phyloP scores from a whole-genome alignment of 495 filamentous ascomycete species.

The Recurvomyces mirabilis region DNA sequence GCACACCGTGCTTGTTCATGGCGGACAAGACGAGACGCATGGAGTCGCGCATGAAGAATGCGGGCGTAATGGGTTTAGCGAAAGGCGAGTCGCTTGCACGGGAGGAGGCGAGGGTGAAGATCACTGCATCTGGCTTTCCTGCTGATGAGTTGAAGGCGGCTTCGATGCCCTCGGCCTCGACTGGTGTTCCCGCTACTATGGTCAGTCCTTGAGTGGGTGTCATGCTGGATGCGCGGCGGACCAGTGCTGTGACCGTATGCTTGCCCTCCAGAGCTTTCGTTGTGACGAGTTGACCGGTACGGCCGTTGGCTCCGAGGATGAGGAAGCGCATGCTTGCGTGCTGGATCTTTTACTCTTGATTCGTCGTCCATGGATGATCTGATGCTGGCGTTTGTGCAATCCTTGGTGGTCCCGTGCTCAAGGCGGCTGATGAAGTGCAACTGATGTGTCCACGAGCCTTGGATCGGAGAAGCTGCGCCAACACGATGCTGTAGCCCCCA shows the following conservation, averaged over 20 bases:
- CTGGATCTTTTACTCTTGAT: not conserved
- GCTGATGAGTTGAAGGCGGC: slow-evolving; percentile 25
- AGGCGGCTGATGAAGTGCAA: no score
- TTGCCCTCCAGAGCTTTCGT: slow-evolving; percentile 32
- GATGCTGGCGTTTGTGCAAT: not conserved
- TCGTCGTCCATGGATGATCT: not conserved
- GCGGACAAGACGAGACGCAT: slow-evolving; percentile 25
- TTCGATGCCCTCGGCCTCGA: slow-evolving; percentile 29
- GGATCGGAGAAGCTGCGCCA: no score
- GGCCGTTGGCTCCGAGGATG: slow-evolving; percentile 35
- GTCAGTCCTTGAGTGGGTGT: slow-evolving; percentile 14
- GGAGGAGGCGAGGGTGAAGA: slow-evolving; percentile 30
- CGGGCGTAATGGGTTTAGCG: slow-evolving; percentile 18
- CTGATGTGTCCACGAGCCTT: no score
- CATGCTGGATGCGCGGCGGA: slow-evolving; percentile 25
- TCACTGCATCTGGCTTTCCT: slow-evolving; percentile 22
- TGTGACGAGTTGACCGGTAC: slow-evolving; percentile 35
- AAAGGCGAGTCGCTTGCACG: slow-evolving; percentile 26
- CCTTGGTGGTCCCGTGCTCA: not conserved
- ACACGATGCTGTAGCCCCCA: no score
- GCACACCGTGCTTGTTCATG: slow-evolving; percentile 31
- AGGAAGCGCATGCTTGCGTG: slow-evolving; percentile 32
- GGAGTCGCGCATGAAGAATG: slow-evolving; percentile 25
- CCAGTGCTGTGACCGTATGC: slow-evolving; percentile 35
- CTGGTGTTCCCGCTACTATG: slow-evolving; percentile 33